Percentiles rank a stretch among this genome's conserved stretches.
phyloP scores from a whole-genome alignment of 2,329 filamentous ascomycete species.

The Daldinia eschscholtzii region DNA sequence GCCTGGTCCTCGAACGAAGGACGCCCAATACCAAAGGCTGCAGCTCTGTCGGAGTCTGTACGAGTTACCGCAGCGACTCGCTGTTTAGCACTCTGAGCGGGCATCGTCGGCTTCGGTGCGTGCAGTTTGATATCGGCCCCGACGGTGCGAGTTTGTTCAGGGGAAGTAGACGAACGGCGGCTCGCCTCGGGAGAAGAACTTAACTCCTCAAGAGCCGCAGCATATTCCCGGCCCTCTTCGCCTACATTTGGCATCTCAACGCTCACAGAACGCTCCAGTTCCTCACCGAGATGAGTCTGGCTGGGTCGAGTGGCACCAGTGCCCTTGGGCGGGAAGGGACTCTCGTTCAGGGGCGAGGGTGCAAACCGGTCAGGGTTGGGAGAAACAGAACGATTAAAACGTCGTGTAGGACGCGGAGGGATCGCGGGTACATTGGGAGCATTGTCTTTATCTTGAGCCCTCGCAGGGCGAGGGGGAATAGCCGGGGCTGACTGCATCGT shows the following conservation, averaged over 20 bases:
- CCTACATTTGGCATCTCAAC: conserved; percentile 87
- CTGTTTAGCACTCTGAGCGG: conserved; percentile 83
- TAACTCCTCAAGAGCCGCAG: conserved; percentile 65
- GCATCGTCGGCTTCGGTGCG: conserved; percentile 88
- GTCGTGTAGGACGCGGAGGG: conserved; percentile 82
- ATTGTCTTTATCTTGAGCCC: conserved; percentile 62
- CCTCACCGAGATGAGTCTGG: conserved; percentile 57
- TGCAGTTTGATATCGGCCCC: conserved; percentile 86
- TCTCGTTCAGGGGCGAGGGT: conserved; percentile 86
- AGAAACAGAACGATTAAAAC: conserved; percentile 80
- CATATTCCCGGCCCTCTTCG: conserved; percentile 92
- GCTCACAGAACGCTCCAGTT: conserved; percentile 75
- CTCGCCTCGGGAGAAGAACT: conserved; percentile 57
- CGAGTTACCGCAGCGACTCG: conserved; percentile 87
- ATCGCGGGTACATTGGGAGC: conserved; percentile 70
- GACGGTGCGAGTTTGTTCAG: conserved; percentile 82
- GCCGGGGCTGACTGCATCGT: conserved; percentile 63
- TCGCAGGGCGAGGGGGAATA: conserved; percentile 69
- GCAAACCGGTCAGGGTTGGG: conserved; percentile 83
- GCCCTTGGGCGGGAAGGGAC: conserved; percentile 64
- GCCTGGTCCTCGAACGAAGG: conserved; percentile 68
- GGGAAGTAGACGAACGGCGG: conserved; percentile 58
- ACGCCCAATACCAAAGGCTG: conserved; percentile 85
- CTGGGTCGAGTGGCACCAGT: conserved; percentile 52
- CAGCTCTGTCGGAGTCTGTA: conserved; percentile 89